Evolutionary conservation across 2,329 filamentous ascomycete species (phyloP).

Genomic region (Trichoderma gracile): DNA sequence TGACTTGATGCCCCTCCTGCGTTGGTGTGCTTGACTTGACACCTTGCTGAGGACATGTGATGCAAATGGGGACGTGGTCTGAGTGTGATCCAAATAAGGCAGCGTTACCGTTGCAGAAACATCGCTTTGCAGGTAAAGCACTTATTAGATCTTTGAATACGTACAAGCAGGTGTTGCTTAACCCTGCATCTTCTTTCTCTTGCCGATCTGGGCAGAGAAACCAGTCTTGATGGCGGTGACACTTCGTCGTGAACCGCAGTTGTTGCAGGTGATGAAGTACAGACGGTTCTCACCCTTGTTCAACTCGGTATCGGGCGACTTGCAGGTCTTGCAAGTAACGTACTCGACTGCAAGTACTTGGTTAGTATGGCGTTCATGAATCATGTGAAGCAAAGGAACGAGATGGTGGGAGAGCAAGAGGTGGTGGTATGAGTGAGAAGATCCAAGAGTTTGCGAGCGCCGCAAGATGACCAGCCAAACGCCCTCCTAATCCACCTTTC

Average conservation of each 20-base stretch:
- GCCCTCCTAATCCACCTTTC: background rate
- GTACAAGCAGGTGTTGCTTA: slow-evolving; percentile 48
- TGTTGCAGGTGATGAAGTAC: slow-evolving; percentile 96
- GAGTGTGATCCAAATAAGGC: slow-evolving; percentile 4
- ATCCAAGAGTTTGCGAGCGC: background rate
- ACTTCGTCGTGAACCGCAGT: slow-evolving; percentile 77
- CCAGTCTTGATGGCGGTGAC: slow-evolving; percentile 99
- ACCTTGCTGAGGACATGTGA: background rate
- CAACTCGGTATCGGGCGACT: slow-evolving; percentile 90
- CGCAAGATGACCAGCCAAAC: background rate
- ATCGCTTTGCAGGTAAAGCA: slow-evolving; percentile 4
- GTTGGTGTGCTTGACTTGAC: background rate
- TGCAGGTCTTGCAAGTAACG: slow-evolving; percentile 98
- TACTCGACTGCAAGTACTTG: slow-evolving; percentile 69
- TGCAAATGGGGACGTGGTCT: slow-evolving; percentile 1
- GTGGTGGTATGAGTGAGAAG: background rate
- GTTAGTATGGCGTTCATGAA: slow-evolving; percentile 34
- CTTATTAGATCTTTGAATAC: background rate
- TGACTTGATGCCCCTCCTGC: background rate
- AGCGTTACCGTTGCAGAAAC: slow-evolving; percentile 5
- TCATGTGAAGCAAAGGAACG: too few relatives aligned
- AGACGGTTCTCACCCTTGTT: slow-evolving; percentile 99
- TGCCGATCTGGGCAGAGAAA: slow-evolving; percentile 99
- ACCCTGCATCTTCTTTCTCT: slow-evolving; percentile 91
- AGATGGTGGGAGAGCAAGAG: background rate